Evolutionary conservation across 768 basidiomycete species (phyloP), one percentile per base, ranked within the genome.

Genomic region (Kwoniella sp.): DNA sequence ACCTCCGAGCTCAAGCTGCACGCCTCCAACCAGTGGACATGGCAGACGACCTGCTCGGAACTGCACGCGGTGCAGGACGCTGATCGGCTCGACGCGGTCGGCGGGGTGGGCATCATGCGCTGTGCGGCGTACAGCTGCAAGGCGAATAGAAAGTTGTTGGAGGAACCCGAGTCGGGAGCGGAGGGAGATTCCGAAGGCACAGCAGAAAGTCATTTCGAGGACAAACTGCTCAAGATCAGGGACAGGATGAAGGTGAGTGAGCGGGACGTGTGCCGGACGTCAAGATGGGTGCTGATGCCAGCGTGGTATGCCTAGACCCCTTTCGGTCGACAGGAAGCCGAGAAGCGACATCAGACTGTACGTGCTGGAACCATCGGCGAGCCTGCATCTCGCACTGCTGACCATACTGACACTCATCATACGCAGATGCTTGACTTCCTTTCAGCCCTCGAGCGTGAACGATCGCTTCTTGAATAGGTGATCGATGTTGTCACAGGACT

Each of bases 151-250:
- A 80, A 77, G 19, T 72, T 81, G 19, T 51, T 83, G 32, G 76
- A 80, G 39, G 52, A 54, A 22, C 19, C 26, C 14, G 27, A 41
- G 39, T 19, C 9, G 38, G 29, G 15, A 10, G 38, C 17, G 22
- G 64, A 76, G 5, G 81, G 83, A 14, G 64, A 73, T 3, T 62
- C 83, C 0, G n/a, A n/a, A n/a, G n/a, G n/a, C n/a, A n/a, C n/a
- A n/a, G 84, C 87, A 4, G 82, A 90, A 23, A 80, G 82, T 51
- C 90, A 93, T 67, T 93, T 92, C 68, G 76, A 89, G 60, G 87
- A 89, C 62, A 93, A 92, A 73, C 79, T 93, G 28, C 71, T 92
- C 23, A 80, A 82, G 50, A 86, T 93, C 51, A 78, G 76, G 33
- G 82, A 82, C 39, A 77, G 81, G 56, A 81, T 92, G 56, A 92